Conservation (phyloP, 768 basidiomycete species). For the Leccinellum luteum region DNA sequence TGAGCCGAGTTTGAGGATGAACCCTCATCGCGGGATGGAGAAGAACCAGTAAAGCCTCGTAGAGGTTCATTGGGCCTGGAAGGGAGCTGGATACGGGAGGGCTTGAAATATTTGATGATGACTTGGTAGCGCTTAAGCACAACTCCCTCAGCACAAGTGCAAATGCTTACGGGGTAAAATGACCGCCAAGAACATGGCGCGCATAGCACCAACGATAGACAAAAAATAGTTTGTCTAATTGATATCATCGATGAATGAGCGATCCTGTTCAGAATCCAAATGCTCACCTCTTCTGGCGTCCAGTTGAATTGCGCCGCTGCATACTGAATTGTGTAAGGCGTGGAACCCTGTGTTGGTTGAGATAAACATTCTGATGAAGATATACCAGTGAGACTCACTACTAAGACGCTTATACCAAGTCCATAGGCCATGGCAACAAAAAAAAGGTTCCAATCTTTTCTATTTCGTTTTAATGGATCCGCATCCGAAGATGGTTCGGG, state of each 20-base stretch:
- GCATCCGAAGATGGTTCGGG: slow-evolving; percentile 36
- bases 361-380: neutral
- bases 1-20: neutral
- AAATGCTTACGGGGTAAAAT: slow-evolving; percentile 57
- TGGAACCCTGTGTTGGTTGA: slow-evolving; percentile 46
- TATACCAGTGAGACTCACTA: slow-evolving; percentile 38
- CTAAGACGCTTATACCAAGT: slow-evolving; percentile 41
- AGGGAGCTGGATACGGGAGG: slow-evolving; percentile 29
- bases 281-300: slow-evolving; percentile 59
- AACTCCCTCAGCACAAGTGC: neutral
- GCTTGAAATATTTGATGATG: slow-evolving; percentile 52
- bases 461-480: slow-evolving; percentile 40
- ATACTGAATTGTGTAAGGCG: slow-evolving; percentile 63
- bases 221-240: slow-evolving; percentile 72
- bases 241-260: neutral
- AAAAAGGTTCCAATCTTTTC: slow-evolving; percentile 65
- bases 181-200: slow-evolving; percentile 54
- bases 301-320: slow-evolving; percentile 60
- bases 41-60: neutral
- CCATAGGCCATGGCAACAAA: slow-evolving; percentile 54
- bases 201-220: slow-evolving; percentile 48
- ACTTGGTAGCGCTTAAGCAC: slow-evolving; percentile 34
- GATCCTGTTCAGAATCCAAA: neutral
- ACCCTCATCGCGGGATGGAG: slow-evolving; percentile 3
- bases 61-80: slow-evolving; percentile 18